These are phyloP conservation scores for Penicillium sp. DNA, from an alignment of 2,329 filamentous ascomycete genomes.

Conservation along the genomic window DNA sequence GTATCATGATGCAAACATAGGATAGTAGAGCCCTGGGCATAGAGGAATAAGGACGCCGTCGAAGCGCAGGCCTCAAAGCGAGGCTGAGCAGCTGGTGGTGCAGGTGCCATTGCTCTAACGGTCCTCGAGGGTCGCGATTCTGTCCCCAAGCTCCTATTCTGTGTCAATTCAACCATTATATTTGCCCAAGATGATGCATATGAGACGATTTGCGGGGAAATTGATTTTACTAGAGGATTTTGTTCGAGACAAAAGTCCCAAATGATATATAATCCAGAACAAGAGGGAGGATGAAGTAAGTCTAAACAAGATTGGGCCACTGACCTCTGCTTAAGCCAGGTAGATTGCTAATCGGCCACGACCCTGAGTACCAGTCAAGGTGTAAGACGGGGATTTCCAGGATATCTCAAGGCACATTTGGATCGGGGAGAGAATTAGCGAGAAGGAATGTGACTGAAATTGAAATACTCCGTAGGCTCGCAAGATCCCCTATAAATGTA, in stretches of 20 bases:
- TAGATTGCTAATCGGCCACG: slow-evolving; percentile 18
- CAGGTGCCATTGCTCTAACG: slow-evolving; percentile 45
- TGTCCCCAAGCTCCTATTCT: slow-evolving; percentile 59
- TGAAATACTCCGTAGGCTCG: slow-evolving; percentile 3
- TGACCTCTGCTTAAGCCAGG: slow-evolving; percentile 19
- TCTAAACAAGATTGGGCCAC: slow-evolving; percentile 9
- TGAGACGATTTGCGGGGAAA: neutral
- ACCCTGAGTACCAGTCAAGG: slow-evolving; percentile 19
- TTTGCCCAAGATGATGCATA: neutral
- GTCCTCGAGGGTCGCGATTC: slow-evolving; percentile 56
- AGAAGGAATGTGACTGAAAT: slow-evolving; percentile 6
- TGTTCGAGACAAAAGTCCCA: neutral
- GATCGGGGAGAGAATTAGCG: slow-evolving; percentile 12
- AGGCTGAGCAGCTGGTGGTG: slow-evolving; percentile 34
- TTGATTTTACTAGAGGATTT: neutral
- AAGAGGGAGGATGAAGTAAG: slow-evolving; percentile 6
- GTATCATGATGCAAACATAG: slow-evolving; percentile 92
- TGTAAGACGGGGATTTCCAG: slow-evolving; percentile 9
- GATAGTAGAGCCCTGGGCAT: slow-evolving; percentile 76
- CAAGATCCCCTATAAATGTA: slow-evolving; percentile 18
- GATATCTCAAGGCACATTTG: slow-evolving; percentile 20
- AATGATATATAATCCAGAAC: neutral
- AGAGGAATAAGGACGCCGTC: slow-evolving; percentile 86
- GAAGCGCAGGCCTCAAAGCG: slow-evolving; percentile 84
- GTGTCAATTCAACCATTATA: slow-evolving; percentile 58